Evolutionary conservation across 768 basidiomycete species (phyloP), one percentile per base, ranked within the genome.

Genomic region (Trametes elegans): DNA sequence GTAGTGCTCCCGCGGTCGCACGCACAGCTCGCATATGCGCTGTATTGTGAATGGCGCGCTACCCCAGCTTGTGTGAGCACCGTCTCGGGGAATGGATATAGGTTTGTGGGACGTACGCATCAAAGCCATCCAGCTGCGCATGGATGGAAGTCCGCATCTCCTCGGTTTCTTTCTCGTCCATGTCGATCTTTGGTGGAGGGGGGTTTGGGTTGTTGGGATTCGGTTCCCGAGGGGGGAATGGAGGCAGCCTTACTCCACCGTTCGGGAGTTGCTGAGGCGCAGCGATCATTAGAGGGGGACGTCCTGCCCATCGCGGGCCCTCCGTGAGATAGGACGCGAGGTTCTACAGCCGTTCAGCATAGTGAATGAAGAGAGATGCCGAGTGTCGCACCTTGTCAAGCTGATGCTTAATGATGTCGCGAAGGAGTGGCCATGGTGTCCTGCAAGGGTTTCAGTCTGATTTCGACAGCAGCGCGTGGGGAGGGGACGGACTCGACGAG

Each of bases 21-120:
- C 61, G 60, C 85, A 84, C 23, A 96, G 83, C 66, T 95, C 93
- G 66, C 89, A 90, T 11, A 94, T 74, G 39, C 93, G 84, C 70
- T 96, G 93, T 50, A 95, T 88, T 8, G 93, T 94, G 68, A 95
- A 96, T 2, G 93, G 93, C 0, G 88, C 45, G 23, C 40, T 51
- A n/a, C 47, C 9, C 39, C 13, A 14, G 19, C 7, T 14, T 29
- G 10, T 19, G 3, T 7, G 21, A 16, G 24, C n/a, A 19, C 16
- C n/a, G n/a, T 18, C 41, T 16, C n/a, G 41, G 28, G 11, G 11
- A 14, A 3, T 27, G 23, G 10, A 26, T 13, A 16, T 18, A 34
- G 19, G 21, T 8, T 10, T 3, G 5, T 5, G n/a, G 19, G 19
- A 45, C 83, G 43, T 62, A 91, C 91, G 78, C 79, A 38, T 91